These are phyloP conservation scores for Hymenoscyphus linearis DNA, from an alignment of 2,329 filamentous ascomycete genomes.

Conservation along the genomic window DNA sequence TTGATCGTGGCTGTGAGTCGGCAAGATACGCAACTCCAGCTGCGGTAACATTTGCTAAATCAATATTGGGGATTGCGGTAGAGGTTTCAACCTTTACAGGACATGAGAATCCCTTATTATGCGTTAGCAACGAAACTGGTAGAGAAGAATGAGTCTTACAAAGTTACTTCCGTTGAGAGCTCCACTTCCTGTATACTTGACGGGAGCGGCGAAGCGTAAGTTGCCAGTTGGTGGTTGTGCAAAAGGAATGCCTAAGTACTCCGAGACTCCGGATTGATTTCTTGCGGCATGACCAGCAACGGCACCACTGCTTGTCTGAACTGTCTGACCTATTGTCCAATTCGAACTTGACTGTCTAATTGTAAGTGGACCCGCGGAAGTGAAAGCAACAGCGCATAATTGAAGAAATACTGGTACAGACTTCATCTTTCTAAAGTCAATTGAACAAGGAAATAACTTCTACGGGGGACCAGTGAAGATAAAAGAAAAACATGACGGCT, in stretches of 20 bases:
- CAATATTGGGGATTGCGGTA: conserved; percentile 1
- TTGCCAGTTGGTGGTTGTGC: conserved; percentile 35
- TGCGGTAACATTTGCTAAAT: conserved; percentile 21
- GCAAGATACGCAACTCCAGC: conserved; percentile 14
- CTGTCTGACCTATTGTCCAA: conserved; percentile 13
- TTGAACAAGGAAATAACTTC: not conserved
- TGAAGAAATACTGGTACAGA: not conserved
- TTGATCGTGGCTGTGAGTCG: conserved; percentile 7
- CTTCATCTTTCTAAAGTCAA: not conserved
- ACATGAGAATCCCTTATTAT: conserved; percentile 20
- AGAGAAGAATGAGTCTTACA: conserved; percentile 5
- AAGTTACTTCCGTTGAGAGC: conserved; percentile 14
- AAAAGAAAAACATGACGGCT: not conserved
- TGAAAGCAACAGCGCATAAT: not conserved
- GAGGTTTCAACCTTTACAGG: conserved; percentile 7
- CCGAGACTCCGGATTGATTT: conserved; percentile 18
- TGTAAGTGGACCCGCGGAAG: not conserved
- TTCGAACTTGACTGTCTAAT: conserved; percentile 1
- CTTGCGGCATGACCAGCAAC: conserved; percentile 20
- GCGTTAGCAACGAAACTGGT: conserved; percentile 11
- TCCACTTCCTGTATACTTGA: conserved; percentile 13
- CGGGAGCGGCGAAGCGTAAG: conserved; percentile 34
- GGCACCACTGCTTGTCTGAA: conserved; percentile 19
- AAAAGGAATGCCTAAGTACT: conserved; percentile 38
- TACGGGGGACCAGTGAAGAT: not conserved